phyloP scores from a whole-genome alignment of 2,329 filamentous ascomycete genomes.

The Colletotrichum lupini region DNA sequence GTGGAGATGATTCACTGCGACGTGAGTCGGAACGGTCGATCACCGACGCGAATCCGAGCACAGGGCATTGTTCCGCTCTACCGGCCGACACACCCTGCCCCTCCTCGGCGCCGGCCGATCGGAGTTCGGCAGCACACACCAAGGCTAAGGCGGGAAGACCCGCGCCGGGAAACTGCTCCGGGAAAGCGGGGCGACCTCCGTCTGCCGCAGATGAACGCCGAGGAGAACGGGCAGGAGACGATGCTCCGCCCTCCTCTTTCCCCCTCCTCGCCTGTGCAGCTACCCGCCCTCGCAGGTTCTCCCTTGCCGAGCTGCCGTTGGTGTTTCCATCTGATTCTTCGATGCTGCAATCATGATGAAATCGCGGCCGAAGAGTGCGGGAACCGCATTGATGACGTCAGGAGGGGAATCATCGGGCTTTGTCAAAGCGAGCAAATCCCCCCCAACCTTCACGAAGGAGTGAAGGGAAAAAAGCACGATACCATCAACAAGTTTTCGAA shows the following conservation, averaged over 20 bases:
- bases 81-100: background rate
- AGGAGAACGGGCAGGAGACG: slow-evolving; percentile 8
- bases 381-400: slow-evolving; percentile 19
- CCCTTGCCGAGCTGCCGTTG: background rate
- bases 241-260: background rate
- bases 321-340: background rate
- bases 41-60: background rate
- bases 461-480: background rate
- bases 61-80: background rate
- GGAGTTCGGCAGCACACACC: background rate
- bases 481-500: background rate
- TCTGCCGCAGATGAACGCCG: background rate
- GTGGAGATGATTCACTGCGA: background rate
- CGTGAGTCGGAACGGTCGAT: background rate
- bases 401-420: background rate
- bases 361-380: background rate
- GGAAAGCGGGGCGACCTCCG: background rate
- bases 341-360: slow-evolving; percentile 32
- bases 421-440: background rate
- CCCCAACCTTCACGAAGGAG: background rate
- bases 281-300: background rate
- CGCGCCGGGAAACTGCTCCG: slow-evolving; percentile 1
- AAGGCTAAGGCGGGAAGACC: slow-evolving; percentile 2
- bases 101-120: slow-evolving; percentile 22
- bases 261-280: background rate